Percentiles rank a stretch among this genome's conserved stretches.
Conservation (phyloP, 2,329 filamentous ascomycete species). For the Epichloe sibirici region DNA sequence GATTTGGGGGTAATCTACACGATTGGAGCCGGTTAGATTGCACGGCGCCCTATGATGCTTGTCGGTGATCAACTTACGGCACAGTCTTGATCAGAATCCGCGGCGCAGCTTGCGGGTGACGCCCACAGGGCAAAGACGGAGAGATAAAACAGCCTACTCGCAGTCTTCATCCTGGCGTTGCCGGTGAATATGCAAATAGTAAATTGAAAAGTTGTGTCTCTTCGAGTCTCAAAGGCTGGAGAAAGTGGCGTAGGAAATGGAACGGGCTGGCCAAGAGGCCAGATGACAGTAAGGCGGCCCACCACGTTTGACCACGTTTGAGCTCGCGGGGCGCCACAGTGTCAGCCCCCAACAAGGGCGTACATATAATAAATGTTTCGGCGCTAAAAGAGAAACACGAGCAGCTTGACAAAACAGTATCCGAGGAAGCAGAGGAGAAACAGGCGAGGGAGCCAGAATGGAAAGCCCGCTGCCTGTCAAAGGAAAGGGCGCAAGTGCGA, state of each 20-base stretch:
- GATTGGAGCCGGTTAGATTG: slow-evolving; percentile 4
- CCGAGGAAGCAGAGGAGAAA: not conserved
- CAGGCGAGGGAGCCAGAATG: too few relatives aligned
- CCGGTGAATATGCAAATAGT: slow-evolving; percentile 2
- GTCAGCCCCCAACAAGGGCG: not conserved
- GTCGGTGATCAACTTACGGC: slow-evolving; percentile 30
- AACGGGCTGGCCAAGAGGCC: not conserved
- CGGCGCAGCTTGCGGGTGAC: slow-evolving; percentile 32
- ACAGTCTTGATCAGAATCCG: slow-evolving; percentile 33
- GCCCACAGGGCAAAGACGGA: slow-evolving; percentile 44
- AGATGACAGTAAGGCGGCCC: not conserved
- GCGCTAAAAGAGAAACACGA: not conserved
- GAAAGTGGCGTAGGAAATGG: not conserved
- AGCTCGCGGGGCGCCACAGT: not conserved
- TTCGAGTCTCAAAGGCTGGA: not conserved
- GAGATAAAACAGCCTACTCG: slow-evolving; percentile 42
- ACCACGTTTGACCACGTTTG: not conserved
- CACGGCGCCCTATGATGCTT: not conserved
- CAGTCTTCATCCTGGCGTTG: slow-evolving; percentile 34
- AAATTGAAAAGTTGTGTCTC: not conserved
- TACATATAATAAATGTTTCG: too few relatives aligned
- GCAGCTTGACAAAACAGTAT: not conserved
- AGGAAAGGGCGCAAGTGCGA: too few relatives aligned
- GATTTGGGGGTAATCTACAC: slow-evolving; percentile 72
- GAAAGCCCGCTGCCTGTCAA: too few relatives aligned